These are phyloP conservation scores for Pichia sp. DNA, from an alignment of 1,139 yeast genomes.

Conservation along the genomic window DNA sequence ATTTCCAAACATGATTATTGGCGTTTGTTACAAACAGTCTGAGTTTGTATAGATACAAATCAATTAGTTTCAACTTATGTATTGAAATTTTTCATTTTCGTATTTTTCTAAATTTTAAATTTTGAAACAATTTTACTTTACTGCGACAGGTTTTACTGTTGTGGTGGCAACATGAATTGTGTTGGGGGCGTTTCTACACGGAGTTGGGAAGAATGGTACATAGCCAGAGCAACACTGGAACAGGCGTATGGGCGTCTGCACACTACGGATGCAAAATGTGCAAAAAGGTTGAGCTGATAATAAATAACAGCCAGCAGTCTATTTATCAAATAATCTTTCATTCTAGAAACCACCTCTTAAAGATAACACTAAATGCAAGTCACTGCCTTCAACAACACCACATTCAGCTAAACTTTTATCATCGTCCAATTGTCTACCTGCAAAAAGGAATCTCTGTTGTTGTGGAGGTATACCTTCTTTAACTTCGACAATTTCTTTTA, in stretches of 20 bases:
- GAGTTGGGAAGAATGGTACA: not conserved
- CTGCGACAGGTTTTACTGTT: not conserved
- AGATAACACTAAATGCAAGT: slow-evolving; percentile 82
- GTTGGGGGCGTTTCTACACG: not conserved
- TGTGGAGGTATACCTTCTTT: slow-evolving; percentile 97
- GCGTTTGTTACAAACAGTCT: not conserved
- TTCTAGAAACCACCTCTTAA: slow-evolving; percentile 65
- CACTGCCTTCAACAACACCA: slow-evolving; percentile 68
- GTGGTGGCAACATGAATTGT: not conserved
- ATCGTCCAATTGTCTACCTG: slow-evolving; percentile 89
- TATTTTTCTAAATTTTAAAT: not conserved
- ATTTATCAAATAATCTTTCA: not conserved
- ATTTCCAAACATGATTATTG: slow-evolving; percentile 13
- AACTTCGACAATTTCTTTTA: slow-evolving; percentile 92
- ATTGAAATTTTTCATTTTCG: no score
- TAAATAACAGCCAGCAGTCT: not conserved
- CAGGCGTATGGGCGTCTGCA: no score
- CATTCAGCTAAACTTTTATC: slow-evolving; percentile 63
- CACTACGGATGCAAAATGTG: not conserved
- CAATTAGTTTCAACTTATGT: not conserved
- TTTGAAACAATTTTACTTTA: not conserved
- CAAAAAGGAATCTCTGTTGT: slow-evolving; percentile 85
- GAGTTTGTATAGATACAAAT: not conserved
- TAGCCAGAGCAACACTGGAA: not conserved
- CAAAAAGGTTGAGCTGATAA: not conserved